A percentile compares a stretch with the other conserved stretches of the same genome.
Evolutionary conservation across 2,329 filamentous ascomycete species (phyloP).

Genomic region (Fusarium xylarioides): DNA sequence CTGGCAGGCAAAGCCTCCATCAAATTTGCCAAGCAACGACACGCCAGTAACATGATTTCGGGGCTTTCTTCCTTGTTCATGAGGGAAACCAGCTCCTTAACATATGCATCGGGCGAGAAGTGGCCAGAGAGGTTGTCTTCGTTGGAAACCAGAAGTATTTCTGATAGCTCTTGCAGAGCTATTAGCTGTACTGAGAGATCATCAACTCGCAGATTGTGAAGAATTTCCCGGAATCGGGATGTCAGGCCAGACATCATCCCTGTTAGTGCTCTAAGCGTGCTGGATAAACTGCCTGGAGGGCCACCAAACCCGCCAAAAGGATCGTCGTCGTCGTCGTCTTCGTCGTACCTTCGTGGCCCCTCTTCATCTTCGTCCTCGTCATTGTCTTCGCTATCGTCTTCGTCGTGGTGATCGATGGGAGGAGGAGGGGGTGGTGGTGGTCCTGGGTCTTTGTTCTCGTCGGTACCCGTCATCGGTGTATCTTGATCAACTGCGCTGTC

Average conservation of each 20-base stretch:
- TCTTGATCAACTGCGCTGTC: slow-evolving; percentile 67
- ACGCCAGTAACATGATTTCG: slow-evolving; percentile 96
- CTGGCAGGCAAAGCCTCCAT: slow-evolving; percentile 97
- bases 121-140: slow-evolving; percentile 96
- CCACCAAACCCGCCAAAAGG: slow-evolving; percentile 74
- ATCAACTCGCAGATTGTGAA: slow-evolving; percentile 80
- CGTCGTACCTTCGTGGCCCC: too few relatives aligned
- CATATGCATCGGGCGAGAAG: slow-evolving; percentile 92
- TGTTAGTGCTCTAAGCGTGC: slow-evolving; percentile 83
- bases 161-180: slow-evolving; percentile 90
- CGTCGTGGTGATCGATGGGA: too few relatives aligned
- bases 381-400: too few relatives aligned
- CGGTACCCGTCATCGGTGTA: slow-evolving; percentile 75
- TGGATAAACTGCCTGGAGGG: slow-evolving; percentile 71
- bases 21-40: slow-evolving; percentile 92
- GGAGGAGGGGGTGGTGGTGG: slow-evolving; percentile 56
- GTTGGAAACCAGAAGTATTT: slow-evolving; percentile 92
- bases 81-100: slow-evolving; percentile 89
- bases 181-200: slow-evolving; percentile 92
- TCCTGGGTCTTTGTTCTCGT: slow-evolving; percentile 59
- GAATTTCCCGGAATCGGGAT: slow-evolving; percentile 78
- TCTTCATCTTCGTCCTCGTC: slow-evolving; percentile 56
- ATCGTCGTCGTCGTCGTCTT: slow-evolving; percentile 75
- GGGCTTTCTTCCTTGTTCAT: slow-evolving; percentile 97
- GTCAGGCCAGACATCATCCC: slow-evolving; percentile 92